Conservation (phyloP, 768 basidiomycete species). For the Heimioporus sp. region DNA sequence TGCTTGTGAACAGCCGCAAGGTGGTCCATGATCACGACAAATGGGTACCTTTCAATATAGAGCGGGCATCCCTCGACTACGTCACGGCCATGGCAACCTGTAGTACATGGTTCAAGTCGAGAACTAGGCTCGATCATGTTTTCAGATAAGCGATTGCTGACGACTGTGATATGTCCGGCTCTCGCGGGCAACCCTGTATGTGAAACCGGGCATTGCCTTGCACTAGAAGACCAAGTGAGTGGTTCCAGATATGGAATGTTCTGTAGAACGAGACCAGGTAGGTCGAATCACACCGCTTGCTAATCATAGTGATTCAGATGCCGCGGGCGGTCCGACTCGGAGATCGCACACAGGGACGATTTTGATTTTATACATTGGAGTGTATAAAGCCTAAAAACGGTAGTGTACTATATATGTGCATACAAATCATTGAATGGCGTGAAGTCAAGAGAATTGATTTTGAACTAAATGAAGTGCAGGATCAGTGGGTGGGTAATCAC, state of each 20-base stretch:
- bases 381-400: conserved; percentile 2
- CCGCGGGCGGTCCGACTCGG: conserved; percentile 8
- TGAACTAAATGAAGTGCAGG: conserved; percentile 11
- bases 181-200: conserved; percentile 3
- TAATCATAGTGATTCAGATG: conserved; percentile 12
- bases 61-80: conserved; percentile 22
- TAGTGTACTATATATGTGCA: conserved; percentile 22
- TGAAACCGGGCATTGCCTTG: conserved; percentile 19
- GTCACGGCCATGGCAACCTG: conserved; percentile 26
- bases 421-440: conserved; percentile 30
- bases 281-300: conserved; percentile 13
- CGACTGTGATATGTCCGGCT: conserved; percentile 4
- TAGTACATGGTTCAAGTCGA: conserved; percentile 6
- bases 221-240: conserved; percentile 1
- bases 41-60: conserved; percentile 23
- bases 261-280: conserved; percentile 20
- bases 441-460: conserved; percentile 12
- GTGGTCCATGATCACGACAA: conserved; percentile 34
- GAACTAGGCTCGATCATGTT: conserved; percentile 3
- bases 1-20: conserved; percentile 32
- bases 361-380: conserved; percentile 11
- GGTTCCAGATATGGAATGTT: conserved; percentile 27
- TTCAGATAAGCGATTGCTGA: conserved; percentile 12
- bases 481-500: conserved; percentile 27
- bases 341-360: conserved; percentile 7